phyloP scores from a whole-genome alignment of 352 stramenopile species.

The Phytophthora pluvialis region DNA sequence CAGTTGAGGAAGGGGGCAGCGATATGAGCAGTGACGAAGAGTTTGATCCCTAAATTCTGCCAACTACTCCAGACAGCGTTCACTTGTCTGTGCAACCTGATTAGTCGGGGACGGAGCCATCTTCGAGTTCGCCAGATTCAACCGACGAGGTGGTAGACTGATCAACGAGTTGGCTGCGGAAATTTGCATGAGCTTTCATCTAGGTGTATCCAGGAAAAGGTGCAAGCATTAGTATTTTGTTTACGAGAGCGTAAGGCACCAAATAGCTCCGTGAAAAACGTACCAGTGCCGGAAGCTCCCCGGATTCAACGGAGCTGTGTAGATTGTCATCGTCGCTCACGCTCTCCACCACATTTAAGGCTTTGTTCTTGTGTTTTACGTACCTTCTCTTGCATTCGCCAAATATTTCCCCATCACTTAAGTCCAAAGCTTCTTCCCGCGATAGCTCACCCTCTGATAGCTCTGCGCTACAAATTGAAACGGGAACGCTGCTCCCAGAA shows the following conservation, averaged over 20 bases:
- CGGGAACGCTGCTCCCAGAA: slow-evolving; percentile 34
- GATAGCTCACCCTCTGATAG: slow-evolving; percentile 55
- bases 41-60: slow-evolving; percentile 14
- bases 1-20: slow-evolving; percentile 17
- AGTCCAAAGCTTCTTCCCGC: slow-evolving; percentile 25
- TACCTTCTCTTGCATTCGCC: slow-evolving; percentile 37
- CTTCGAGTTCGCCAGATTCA: slow-evolving; percentile 43
- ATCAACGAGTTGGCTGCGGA: slow-evolving; percentile 25
- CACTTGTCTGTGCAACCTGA: not conserved
- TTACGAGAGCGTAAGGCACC: not conserved
- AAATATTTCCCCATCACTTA: slow-evolving; percentile 78
- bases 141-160: slow-evolving; percentile 34
- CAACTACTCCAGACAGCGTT: not conserved
- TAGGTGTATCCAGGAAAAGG: slow-evolving; percentile 13
- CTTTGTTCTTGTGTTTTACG: slow-evolving; percentile 35
- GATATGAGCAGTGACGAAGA: slow-evolving; percentile 34
- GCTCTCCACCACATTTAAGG: slow-evolving; percentile 8
- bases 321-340: slow-evolving; percentile 10
- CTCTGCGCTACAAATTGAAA: slow-evolving; percentile 44
- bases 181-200: slow-evolving; percentile 31
- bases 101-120: slow-evolving; percentile 19
- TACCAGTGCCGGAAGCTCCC: slow-evolving; percentile 48
- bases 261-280: slow-evolving; percentile 9
- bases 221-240: slow-evolving; percentile 3
- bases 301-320: slow-evolving; percentile 57